Evolutionary conservation across 225 moss, liverwort and hornwort species (phyloP), one percentile per base, ranked within the genome.

Genomic region (Straminergon stramineum): DNA sequence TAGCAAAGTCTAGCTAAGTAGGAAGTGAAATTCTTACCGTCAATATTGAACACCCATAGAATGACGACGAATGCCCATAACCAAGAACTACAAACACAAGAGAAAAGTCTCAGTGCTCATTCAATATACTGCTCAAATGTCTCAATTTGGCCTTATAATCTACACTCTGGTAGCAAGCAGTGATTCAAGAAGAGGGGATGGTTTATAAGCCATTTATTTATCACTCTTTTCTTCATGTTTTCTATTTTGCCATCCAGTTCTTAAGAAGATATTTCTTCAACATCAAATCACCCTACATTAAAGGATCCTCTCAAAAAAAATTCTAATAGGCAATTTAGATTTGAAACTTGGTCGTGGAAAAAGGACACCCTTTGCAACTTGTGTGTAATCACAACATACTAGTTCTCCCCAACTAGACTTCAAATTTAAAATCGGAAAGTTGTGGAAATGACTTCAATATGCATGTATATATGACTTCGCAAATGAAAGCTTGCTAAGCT

Each of bases 31-130:
- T 80, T 51, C 87, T 75, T 75, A 92, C 92, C 93, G 23, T 92
- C 85, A 74, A 93, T 64, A n/a, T 93, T 92, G 91, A 93, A 89
- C 34, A 91, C 57, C 93, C 89, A 92, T 31, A 93, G 67, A 21
- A 86, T n/a, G 32, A 92, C 82, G 66, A 91, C 85, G 66, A 84
- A 87, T 39, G 82, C 92, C 93, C 93, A 93, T 31, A 92, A 67
- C 93, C 90, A 93, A 68, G 87, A 84, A 75, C 93, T 93, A 91
- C 92, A 79, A 62, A 75, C 86, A 87, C 45, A 65, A 20, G 52
- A 62, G 39, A 34, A 52, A 56, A 67, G 9, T 26, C 39, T 76
- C 14, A 88, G 75, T 11, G 89, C 61, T 86, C 63, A 39, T 53
- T 83, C 63, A 39, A 81, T 66, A 62, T 56, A 30, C n/a, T 30